Evolutionary conservation across 2,329 filamentous ascomycete genomes (phyloP).

Genomic region (Neofusicoccum cordaticola): DNA sequence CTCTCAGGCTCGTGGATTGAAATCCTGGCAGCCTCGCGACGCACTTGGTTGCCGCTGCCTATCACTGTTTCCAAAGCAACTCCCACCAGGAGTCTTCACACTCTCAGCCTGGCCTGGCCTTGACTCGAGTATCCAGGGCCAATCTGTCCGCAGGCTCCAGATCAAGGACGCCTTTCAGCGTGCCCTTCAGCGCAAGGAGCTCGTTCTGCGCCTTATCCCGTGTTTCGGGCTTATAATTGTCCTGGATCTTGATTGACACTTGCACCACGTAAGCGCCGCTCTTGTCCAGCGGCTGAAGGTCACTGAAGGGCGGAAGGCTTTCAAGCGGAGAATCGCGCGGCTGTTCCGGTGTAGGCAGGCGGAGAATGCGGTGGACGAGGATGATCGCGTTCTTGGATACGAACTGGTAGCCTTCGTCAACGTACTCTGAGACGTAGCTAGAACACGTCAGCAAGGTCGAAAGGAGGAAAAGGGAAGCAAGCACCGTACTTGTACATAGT

Average conservation of each 20-base stretch:
- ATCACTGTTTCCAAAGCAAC: background rate
- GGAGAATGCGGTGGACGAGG: constrained; percentile 54
- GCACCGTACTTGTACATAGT: constrained; percentile 48
- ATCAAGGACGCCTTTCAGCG: constrained; percentile 57
- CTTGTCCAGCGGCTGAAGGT: constrained; percentile 52
- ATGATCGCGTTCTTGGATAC: constrained; percentile 58
- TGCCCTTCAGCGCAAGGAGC: constrained; percentile 53
- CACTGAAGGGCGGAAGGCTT: constrained; percentile 42
- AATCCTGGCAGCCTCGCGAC: no score
- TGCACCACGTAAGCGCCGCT: constrained; percentile 59
- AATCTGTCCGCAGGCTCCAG: constrained; percentile 58
- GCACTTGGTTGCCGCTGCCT: no score
- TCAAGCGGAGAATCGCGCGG: constrained; percentile 32
- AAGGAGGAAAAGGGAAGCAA: background rate
- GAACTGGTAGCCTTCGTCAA: constrained; percentile 57
- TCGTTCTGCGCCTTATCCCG: constrained; percentile 55
- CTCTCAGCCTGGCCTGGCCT: constrained; percentile 36
- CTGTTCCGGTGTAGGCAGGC: constrained; percentile 41
- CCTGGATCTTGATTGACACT: constrained; percentile 56
- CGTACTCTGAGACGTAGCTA: constrained; percentile 58
- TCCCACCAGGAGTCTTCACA: background rate
- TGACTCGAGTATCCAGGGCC: constrained; percentile 59
- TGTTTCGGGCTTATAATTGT: constrained; percentile 53
- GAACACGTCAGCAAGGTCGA: background rate
- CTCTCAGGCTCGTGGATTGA: no score